A percentile compares a stretch with the other conserved stretches of the same genome.
These are phyloP conservation scores for Aspergillus brasiliensis DNA, from an alignment of 2,329 filamentous ascomycete species.

Conservation along the genomic window DNA sequence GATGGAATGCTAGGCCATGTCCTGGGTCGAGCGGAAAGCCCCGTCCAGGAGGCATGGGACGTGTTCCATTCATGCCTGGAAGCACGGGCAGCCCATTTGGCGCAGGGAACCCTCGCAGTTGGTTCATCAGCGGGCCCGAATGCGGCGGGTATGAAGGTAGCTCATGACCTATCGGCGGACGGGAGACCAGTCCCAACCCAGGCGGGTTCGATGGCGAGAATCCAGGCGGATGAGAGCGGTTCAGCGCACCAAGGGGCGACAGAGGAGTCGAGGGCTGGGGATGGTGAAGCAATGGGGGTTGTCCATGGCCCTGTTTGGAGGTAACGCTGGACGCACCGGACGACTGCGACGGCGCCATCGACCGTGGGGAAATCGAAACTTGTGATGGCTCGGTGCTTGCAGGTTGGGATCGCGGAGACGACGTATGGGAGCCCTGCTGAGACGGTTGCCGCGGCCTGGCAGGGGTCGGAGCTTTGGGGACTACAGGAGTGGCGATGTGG, in stretches of 20 bases:
- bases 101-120: constrained; percentile 56
- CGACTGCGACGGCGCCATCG: constrained; percentile 65
- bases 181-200: constrained; percentile 57
- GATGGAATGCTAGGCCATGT: constrained; percentile 45
- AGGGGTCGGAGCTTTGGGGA: constrained; percentile 81
- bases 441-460: constrained; percentile 75
- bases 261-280: constrained; percentile 63
- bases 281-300: constrained; percentile 56
- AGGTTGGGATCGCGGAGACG: constrained; percentile 61
- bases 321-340: constrained; percentile 66
- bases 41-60: constrained; percentile 60
- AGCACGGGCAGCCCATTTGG: constrained; percentile 57
- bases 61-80: constrained; percentile 63
- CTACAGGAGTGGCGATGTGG: constrained; percentile 73
- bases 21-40: constrained; percentile 54
- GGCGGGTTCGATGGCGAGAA: constrained; percentile 57
- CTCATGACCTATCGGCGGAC: constrained; percentile 53
- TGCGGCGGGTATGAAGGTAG: constrained; percentile 58
- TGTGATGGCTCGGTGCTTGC: constrained; percentile 61
- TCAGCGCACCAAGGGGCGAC: constrained; percentile 65
- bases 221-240: constrained; percentile 57
- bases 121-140: constrained; percentile 54
- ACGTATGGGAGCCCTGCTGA: constrained; percentile 72
- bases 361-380: constrained; percentile 61
- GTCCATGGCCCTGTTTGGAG: constrained; percentile 60